phyloP scores from a whole-genome alignment of 306 rosid species.

The Heteromeles arbutifolia region DNA sequence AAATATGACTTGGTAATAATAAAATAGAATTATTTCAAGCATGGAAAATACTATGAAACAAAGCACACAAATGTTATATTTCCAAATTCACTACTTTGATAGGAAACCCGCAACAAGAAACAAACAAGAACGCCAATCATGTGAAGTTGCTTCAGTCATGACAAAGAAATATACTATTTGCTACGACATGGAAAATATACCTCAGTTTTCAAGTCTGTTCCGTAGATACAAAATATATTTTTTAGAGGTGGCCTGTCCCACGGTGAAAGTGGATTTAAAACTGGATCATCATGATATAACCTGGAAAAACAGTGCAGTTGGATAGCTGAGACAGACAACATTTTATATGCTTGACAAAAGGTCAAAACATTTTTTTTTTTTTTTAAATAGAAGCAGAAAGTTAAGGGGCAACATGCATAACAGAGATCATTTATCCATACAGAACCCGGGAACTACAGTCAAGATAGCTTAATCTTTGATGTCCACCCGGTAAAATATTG shows the following conservation, averaged over 20 bases:
- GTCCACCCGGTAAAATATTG: background rate
- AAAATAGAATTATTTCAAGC: background rate
- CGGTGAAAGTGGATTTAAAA: conserved; percentile 90
- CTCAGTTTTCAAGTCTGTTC: conserved; percentile 80
- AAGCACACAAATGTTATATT: conserved; percentile 6
- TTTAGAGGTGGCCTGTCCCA: conserved; percentile 97
- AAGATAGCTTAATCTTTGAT: background rate
- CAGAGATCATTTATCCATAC: background rate
- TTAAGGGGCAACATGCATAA: background rate
- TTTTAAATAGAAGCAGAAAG: background rate
- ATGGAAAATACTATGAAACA: background rate
- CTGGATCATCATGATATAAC: conserved; percentile 73
- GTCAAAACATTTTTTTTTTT: background rate
- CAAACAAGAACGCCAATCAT: background rate
- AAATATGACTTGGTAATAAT: background rate
- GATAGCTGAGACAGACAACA: conserved; percentile 9
- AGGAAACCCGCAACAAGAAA: background rate
- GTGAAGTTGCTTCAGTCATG: conserved; percentile 11
- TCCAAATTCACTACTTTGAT: conserved; percentile 8
- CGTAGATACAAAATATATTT: conserved; percentile 88
- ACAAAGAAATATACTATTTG: background rate
- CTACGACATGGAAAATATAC: conserved; percentile 34
- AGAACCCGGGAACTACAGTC: background rate
- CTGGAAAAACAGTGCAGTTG: conserved; percentile 46
- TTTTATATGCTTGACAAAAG: background rate